Base-by-base conservation (phyloP, 2,329 filamentous ascomycete species). In the Fragosphaeria purpurea region DNA sequence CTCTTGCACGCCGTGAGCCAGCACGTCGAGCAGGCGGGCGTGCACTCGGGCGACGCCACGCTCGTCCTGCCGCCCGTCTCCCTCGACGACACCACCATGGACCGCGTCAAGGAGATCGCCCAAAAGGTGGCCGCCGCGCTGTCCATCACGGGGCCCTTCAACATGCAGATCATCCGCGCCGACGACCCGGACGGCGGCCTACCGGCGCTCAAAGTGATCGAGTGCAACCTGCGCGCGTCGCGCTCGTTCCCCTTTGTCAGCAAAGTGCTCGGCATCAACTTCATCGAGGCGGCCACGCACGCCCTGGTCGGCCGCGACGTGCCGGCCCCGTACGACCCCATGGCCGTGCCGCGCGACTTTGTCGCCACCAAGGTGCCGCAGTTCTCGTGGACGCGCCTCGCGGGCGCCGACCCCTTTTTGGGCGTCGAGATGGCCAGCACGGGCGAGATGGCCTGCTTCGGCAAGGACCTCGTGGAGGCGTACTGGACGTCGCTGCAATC, bases 121-220 rank as follows among this genome's bases (percentile, higher is more conserved):
- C 71, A 90, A 69, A 97, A 95, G 79, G 90, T 98, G 48, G 93
- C 93, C 58, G 86, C 93, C 71, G 93, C 93, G 45, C 96, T 91
- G 88, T 89, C 79, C 63, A 97, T 97, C 67, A 97, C 89, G 22
- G 93, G 93, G 50, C 93, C 93, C 53, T 98, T 97, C 82, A 98
- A 98, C 79, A 97, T 98, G 91, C 93, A 98, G 67, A 95, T 98
- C 70, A 97, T 98, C 61, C 97, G 97, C 73, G 89, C 97, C 65
- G 96, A 96, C 65, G 91, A 96, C 59, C 80, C 85, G 35, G 82
- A 87, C 53, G 86, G 86, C 52, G 84, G 83, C 50, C 79, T 85
- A 63, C 80, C 86, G 37, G 75, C 79, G 33, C 97, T 98, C 76
- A 97, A 97, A 76, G 93, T 98, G 58, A 98, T 97, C 57, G 93